These are phyloP conservation scores for Lathyrus tuberosus DNA, from an alignment of 306 rosid species.

Conservation along the genomic window DNA sequence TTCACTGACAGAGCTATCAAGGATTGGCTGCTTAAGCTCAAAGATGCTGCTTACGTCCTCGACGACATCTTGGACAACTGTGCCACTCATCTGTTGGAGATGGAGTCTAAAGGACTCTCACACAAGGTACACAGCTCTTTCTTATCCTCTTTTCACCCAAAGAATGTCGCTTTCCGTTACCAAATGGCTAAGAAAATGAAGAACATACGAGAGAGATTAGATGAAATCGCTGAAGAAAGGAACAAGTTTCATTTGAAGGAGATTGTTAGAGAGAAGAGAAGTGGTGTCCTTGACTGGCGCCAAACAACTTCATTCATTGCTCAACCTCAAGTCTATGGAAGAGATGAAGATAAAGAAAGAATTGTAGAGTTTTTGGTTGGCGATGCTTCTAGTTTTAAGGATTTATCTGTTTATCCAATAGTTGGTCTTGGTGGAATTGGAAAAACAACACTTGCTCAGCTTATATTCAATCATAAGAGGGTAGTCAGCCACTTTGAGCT, in stretches of 20 bases:
- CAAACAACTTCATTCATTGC: background rate
- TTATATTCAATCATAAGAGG: background rate
- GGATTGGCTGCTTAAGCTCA: background rate
- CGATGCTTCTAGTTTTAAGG: background rate
- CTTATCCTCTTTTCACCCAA: background rate
- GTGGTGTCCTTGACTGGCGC: background rate
- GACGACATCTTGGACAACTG: background rate
- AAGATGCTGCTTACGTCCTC: background rate
- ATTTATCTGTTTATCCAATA: background rate
- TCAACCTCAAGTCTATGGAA: background rate
- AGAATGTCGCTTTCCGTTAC: background rate
- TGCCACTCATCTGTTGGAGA: background rate
- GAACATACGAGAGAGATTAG: background rate
- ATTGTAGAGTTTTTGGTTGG: background rate
- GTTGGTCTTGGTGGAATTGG: background rate
- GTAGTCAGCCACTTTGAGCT: background rate
- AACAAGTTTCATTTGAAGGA: background rate
- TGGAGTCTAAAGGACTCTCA: background rate
- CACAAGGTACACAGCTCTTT: background rate
- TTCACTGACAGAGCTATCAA: background rate
- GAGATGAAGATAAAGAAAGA: background rate
- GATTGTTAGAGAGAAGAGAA: background rate
- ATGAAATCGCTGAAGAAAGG: background rate
- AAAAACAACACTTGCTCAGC: background rate
- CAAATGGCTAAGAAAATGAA: background rate